A percentile compares a stretch with the other conserved stretches of the same genome.
Evolutionary conservation across 495 filamentous ascomycete species (phyloP).

Genomic region (Podospora pseudocomata): DNA sequence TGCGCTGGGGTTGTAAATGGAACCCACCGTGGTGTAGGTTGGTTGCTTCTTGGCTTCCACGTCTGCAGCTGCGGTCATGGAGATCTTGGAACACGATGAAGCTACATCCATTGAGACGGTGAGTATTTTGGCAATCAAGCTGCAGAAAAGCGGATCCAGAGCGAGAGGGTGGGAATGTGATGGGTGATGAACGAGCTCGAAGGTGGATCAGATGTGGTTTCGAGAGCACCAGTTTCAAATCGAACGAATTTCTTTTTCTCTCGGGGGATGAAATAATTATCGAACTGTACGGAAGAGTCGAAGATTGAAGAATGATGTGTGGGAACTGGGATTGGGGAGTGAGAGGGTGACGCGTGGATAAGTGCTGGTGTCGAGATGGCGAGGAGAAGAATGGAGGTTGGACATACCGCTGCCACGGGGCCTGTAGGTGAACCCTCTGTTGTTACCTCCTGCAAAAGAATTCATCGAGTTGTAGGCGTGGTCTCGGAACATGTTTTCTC

Average conservation of each 20-base stretch:
- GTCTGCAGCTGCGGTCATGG: constrained; percentile 9
- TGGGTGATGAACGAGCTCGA: background rate
- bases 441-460: background rate
- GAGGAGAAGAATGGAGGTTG: background rate
- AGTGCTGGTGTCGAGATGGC: background rate
- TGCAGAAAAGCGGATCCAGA: background rate
- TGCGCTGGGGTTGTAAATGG: constrained; percentile 41
- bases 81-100: background rate
- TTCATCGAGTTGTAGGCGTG: background rate
- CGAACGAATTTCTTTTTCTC: background rate
- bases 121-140: background rate
- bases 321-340: background rate
- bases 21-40: constrained; percentile 47
- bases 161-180: background rate
- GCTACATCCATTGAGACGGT: constrained; percentile 6
- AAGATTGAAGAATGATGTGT: background rate
- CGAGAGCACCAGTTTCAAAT: background rate
- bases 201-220: background rate
- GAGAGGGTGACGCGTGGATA: background rate
- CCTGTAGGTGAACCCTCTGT: background rate
- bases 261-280: background rate
- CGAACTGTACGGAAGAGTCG: background rate
- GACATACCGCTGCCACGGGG: background rate
- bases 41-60: constrained; percentile 16
- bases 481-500: background rate